phyloP scores from a whole-genome alignment of 2,329 filamentous ascomycete genomes.

The Ceratocystis papillata region DNA sequence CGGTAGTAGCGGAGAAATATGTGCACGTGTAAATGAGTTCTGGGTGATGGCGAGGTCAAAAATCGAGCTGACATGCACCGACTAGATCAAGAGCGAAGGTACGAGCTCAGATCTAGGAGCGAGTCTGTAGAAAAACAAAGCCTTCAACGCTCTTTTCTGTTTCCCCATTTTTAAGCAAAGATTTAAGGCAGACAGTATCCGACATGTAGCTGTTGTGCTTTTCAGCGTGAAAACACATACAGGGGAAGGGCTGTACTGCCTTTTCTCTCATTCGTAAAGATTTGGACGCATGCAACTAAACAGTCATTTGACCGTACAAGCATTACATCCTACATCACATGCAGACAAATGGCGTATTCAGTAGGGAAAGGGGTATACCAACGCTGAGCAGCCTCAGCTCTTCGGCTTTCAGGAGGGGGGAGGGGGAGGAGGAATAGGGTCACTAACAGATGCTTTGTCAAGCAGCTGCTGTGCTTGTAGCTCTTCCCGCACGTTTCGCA shows the following conservation, averaged over 20 bases:
- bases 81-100: neutral
- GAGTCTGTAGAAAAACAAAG: neutral
- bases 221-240: neutral
- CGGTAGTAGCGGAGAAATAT: neutral
- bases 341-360: neutral
- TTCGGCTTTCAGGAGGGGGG: neutral
- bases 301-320: neutral
- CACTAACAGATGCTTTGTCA: conserved; percentile 99
- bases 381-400: neutral
- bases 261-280: neutral
- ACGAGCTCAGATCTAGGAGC: conserved; percentile 1
- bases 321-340: neutral
- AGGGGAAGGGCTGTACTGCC: conserved; percentile 6
- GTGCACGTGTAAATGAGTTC: neutral
- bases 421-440: conserved; percentile 41
- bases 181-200: conserved; percentile 12
- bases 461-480: conserved; percentile 99
- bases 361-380: conserved; percentile 1
- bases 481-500: conserved; percentile 98
- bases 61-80: neutral
- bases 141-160: neutral
- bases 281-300: neutral
- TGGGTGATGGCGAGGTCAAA: neutral
- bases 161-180: neutral
- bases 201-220: conserved; percentile 5